Conservation (phyloP, 2,329 filamentous ascomycete species). For the Septoria petroselini region DNA sequence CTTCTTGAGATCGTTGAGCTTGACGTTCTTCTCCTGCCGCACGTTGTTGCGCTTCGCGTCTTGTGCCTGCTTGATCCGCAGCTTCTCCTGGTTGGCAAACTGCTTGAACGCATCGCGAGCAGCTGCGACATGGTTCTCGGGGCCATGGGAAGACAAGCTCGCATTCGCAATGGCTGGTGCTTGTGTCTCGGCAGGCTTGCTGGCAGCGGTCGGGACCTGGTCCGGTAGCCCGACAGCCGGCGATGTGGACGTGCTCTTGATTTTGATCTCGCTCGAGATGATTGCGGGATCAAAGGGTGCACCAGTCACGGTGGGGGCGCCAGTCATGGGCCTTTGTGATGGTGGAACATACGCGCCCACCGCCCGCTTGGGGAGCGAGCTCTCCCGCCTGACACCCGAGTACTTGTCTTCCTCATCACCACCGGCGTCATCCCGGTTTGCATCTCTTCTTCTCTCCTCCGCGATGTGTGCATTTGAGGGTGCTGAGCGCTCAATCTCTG, state of each 20-base stretch:
- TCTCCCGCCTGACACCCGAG: constrained; percentile 78
- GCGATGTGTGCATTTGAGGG: constrained; percentile 78
- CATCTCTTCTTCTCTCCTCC: constrained; percentile 74
- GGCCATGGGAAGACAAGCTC: constrained; percentile 61
- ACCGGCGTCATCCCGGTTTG: constrained; percentile 61
- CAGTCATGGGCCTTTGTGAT: constrained; percentile 74
- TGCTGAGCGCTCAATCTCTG: constrained; percentile 78
- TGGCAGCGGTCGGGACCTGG: constrained; percentile 17
- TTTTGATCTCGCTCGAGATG: constrained; percentile 75
- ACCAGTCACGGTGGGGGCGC: constrained; percentile 68
- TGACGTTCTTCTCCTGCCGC: constrained; percentile 79
- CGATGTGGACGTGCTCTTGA: constrained; percentile 37
- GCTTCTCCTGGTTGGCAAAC: constrained; percentile 61
- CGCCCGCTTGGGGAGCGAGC: constrained; percentile 60
- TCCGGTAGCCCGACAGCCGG: constrained; percentile 6
- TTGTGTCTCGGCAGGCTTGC: constrained; percentile 30
- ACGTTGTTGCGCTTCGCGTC: constrained; percentile 56
- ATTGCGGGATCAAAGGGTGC: constrained; percentile 84
- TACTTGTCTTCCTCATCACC: constrained; percentile 95
- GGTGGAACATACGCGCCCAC: constrained; percentile 85
- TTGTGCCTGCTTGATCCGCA: constrained; percentile 54
- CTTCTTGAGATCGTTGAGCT: constrained; percentile 90
- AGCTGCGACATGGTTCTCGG: constrained; percentile 59
- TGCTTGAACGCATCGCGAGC: constrained; percentile 62
- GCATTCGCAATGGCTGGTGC: constrained; percentile 28